Conservation (phyloP, 192 early-diverging fungal genomes). For the Coemansia sp. region DNA sequence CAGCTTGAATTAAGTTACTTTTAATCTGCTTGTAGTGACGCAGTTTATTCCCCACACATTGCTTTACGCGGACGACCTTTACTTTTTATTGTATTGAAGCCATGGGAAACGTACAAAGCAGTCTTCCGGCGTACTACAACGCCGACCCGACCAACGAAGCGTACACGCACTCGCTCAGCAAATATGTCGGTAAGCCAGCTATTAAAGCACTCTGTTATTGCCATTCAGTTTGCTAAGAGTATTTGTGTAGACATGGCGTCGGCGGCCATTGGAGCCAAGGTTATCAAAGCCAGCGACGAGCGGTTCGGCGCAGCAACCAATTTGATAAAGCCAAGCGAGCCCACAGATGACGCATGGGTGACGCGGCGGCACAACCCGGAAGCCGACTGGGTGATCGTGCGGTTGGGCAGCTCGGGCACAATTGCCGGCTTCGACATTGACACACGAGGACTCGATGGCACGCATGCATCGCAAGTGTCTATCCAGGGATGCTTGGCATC, state of each 20-base stretch:
- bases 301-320: slow-evolving; percentile 79
- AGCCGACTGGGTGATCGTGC: slow-evolving; percentile 84
- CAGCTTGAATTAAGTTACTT: too few relatives aligned
- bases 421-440: slow-evolving; percentile 85
- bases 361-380: slow-evolving; percentile 82
- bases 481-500: slow-evolving; percentile 68
- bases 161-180: slow-evolving; percentile 41
- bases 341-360: slow-evolving; percentile 79
- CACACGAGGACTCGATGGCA: slow-evolving; percentile 85
- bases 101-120: slow-evolving; percentile 55
- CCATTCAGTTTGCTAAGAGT: neutral
- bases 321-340: slow-evolving; percentile 59
- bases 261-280: slow-evolving; percentile 61
- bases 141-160: slow-evolving; percentile 52
- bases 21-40: too few relatives aligned
- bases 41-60: too few relatives aligned
- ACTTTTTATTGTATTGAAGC: neutral
- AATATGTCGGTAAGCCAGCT: slow-evolving; percentile 20
- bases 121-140: slow-evolving; percentile 52
- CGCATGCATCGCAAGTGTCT: slow-evolving; percentile 75
- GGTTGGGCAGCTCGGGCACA: slow-evolving; percentile 77
- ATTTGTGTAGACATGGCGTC: slow-evolving; percentile 61
- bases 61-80: too few relatives aligned
- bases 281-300: slow-evolving; percentile 83
- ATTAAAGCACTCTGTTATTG: neutral